A percentile compares a stretch with the other conserved stretches of the same genome.
These are phyloP conservation scores for Testicularia cyperi DNA, from an alignment of 1,284 basidiomycete genomes.

Conservation along the genomic window DNA sequence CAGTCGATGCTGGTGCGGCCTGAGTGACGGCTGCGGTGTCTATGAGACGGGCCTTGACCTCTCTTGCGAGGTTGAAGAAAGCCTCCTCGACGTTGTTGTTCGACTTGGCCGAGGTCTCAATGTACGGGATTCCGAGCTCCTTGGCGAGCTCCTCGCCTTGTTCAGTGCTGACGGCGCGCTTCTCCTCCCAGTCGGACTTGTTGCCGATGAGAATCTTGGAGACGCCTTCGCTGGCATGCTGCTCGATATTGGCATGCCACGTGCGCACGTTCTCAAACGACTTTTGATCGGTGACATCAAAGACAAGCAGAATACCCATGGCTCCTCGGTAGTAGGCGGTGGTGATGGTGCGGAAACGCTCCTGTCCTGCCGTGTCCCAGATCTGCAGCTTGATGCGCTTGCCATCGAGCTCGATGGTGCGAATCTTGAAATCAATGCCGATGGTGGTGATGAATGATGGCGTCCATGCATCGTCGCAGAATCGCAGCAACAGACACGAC, in stretches of 20 bases:
- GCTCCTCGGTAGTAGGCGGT: conserved; percentile 99
- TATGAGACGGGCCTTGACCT: conserved; percentile 82
- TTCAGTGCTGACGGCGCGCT: conserved; percentile 84
- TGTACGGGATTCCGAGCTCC: conserved; percentile 89
- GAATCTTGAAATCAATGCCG: conserved; percentile 70
- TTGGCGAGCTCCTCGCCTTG: conserved; percentile 73
- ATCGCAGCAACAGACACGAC: conserved; percentile 94
- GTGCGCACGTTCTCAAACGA: conserved; percentile 98
- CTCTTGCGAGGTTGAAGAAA: conserved; percentile 90
- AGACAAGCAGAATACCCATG: conserved; percentile 98
- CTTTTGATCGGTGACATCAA: conserved; percentile 96
- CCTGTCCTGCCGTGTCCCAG: conserved; percentile 99
- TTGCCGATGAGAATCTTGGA: conserved; percentile 99
- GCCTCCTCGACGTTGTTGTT: conserved; percentile 99
- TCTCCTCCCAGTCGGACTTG: conserved; percentile 98
- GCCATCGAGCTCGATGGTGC: conserved; percentile 92
- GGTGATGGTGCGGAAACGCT: conserved; percentile 98
- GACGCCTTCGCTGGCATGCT: conserved; percentile 96
- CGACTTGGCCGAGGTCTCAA: conserved; percentile 96
- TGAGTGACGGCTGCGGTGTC: conserved; percentile 64
- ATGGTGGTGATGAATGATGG: conserved; percentile 99
- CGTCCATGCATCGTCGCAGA: conserved; percentile 99
- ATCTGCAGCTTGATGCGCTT: conserved; percentile 96
- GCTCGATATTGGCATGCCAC: conserved; percentile 98
- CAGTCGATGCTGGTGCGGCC: conserved; percentile 19